phyloP scores from a whole-genome alignment of 805 yeast genomes.

The Brettanomyces bruxellensis region DNA sequence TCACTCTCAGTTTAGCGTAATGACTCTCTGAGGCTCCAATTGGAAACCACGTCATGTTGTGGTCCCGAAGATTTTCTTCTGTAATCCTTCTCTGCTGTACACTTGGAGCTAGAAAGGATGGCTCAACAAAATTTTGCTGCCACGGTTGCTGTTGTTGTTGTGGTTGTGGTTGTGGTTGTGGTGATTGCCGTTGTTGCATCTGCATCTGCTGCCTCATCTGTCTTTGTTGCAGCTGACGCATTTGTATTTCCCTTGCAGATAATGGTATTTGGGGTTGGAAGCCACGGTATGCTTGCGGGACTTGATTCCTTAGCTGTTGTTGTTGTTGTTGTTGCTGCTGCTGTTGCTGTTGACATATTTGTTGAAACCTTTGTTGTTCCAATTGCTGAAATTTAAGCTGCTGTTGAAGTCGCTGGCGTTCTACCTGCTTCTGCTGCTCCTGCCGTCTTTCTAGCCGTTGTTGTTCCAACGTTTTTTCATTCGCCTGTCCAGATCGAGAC shows the following conservation, averaged over 20 bases:
- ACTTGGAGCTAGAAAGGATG: background rate
- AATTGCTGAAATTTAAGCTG: slow-evolving; percentile 3
- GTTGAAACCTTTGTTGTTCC: slow-evolving; percentile 1
- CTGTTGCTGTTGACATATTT: background rate
- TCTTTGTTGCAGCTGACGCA: slow-evolving; percentile 4
- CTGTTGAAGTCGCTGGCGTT: background rate
- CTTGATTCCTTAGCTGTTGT: background rate
- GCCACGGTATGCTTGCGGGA: background rate
- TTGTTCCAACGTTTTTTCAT: background rate
- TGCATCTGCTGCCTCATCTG: background rate
- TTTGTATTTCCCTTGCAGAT: slow-evolving; percentile 1
- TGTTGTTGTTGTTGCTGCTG: background rate
- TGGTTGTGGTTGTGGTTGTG: slow-evolving; percentile 4
- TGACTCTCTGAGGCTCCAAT: background rate
- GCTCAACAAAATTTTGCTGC: background rate
- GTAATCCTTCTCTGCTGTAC: background rate
- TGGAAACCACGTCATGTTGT: slow-evolving; percentile 1
- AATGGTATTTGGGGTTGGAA: slow-evolving; percentile 2
- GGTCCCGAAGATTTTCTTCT: slow-evolving; percentile 3
- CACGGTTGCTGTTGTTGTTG: slow-evolving; percentile 2
- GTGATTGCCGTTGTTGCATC: slow-evolving; percentile 4
- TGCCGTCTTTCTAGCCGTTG: slow-evolving; percentile 4
- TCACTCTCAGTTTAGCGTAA: slow-evolving; percentile 8
- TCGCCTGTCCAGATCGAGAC: background rate
- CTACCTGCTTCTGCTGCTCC: slow-evolving; percentile 3